These are phyloP conservation scores for Aureoboletus auriporus DNA, from an alignment of 768 basidiomycete species.

Conservation along the genomic window DNA sequence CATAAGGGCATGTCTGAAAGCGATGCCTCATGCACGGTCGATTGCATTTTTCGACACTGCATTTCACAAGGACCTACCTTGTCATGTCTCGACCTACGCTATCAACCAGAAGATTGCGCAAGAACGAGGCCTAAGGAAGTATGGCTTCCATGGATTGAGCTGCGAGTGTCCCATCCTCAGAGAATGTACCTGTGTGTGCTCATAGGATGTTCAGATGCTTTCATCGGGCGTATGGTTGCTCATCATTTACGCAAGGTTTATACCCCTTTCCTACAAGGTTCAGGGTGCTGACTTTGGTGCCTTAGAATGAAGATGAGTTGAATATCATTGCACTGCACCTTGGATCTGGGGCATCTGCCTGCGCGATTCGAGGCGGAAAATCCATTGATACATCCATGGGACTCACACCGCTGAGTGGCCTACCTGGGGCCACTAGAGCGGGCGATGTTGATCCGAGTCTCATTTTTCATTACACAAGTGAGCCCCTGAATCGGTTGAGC, in stretches of 20 bases:
- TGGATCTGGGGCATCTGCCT: constrained; percentile 86
- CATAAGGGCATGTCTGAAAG: constrained; percentile 55
- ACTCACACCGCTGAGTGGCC: constrained; percentile 81
- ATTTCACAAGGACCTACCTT: constrained; percentile 75
- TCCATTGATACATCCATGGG: constrained; percentile 91
- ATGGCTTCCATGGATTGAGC: constrained; percentile 88
- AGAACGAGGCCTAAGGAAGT: constrained; percentile 73
- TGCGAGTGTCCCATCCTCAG: constrained; percentile 35
- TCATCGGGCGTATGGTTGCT: constrained; percentile 64
- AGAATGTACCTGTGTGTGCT: neutral
- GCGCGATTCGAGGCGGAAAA: constrained; percentile 66
- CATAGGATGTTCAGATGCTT: constrained; percentile 43
- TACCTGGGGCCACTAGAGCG: constrained; percentile 85
- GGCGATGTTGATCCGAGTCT: constrained; percentile 83
- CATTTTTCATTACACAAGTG: constrained; percentile 75
- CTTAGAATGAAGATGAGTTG: constrained; percentile 42
- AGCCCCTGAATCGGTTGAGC: constrained; percentile 44
- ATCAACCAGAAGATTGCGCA: constrained; percentile 61
- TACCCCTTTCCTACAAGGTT: neutral
- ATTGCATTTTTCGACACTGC: constrained; percentile 88
- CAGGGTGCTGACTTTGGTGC: neutral
- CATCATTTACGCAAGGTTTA: constrained; percentile 51
- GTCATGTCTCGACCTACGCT: constrained; percentile 75
- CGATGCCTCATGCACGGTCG: constrained; percentile 63
- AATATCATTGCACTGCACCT: constrained; percentile 85